Base-by-base conservation (phyloP, 2,329 filamentous ascomycete genomes). In the Phoma sp. region DNA sequence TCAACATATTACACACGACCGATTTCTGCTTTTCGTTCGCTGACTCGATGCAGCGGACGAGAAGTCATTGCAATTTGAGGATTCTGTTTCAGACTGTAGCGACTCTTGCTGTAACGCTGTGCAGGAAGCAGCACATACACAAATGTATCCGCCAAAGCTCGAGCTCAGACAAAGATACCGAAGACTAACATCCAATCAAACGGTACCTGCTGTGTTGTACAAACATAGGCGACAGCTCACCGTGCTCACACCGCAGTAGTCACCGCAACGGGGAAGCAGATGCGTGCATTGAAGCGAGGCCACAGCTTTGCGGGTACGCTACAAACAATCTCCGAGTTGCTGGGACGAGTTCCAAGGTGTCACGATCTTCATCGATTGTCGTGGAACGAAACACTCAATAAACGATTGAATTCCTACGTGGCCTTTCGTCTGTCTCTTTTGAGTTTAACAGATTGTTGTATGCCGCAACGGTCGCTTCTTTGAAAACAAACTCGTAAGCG, bases 231-330 rank as follows among this genome's bases (percentile, higher is more conserved):
- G 54, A 58, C 47, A 55, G 47, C 57, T 48, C 56, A 53, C 39
- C 40, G 42, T 57, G 54, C 53, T 62, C 29, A 55, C 56, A 65
- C 60, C 12, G 52, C 61, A 59, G 55, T 46, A 53, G 53, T 48
- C 56, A 65, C 61, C 33, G 42, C 56, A 65, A 64, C 59, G 56
- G 52, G 55, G 50, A 53, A 58, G 60, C 55, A 52, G 46, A 45
- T 21, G 40, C 43, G 37, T 55, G 47, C 54, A 58, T 52, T 28
- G 45, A 55, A 56, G 61, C 58, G 57, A 64, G 49, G 40, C 64
- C 58, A 62, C 46, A 54, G 49, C 55, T 40, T 37, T 42, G 47
- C 40, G 25, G 51, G 30, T 40, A 25, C 32, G 23, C 25, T 23
- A 25, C 33, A 26, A 34, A 14, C 36, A 48, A 37, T 33, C 37